phyloP scores from a whole-genome alignment of 768 basidiomycete genomes.

The Mycena chlorophos region DNA sequence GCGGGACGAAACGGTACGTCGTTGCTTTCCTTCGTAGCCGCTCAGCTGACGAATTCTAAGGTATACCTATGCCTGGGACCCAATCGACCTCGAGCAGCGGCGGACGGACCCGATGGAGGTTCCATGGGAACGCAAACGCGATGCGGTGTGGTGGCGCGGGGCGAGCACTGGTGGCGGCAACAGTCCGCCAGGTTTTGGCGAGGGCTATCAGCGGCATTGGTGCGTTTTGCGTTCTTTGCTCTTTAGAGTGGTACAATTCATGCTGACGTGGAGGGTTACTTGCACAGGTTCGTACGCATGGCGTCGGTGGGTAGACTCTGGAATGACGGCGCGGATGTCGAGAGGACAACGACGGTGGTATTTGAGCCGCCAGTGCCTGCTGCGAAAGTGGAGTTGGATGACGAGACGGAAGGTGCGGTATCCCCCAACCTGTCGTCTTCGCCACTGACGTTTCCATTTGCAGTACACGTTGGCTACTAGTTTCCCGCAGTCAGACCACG shows the following conservation, averaged over 20 bases:
- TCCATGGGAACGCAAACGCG: slow-evolving; percentile 86
- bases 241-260: background rate
- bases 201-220: slow-evolving; percentile 87
- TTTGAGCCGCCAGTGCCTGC: slow-evolving; percentile 18
- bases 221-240: slow-evolving; percentile 32
- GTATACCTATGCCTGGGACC: slow-evolving; percentile 93
- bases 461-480: no score
- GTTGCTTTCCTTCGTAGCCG: background rate
- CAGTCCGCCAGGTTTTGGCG: slow-evolving; percentile 79
- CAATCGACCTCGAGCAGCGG: slow-evolving; percentile 67
- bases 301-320: slow-evolving; percentile 44
- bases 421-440: background rate
- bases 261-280: background rate
- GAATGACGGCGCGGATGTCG: background rate
- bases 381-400: slow-evolving; percentile 36
- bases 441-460: slow-evolving; percentile 27
- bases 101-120: slow-evolving; percentile 84
- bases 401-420: slow-evolving; percentile 29
- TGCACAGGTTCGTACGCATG: slow-evolving; percentile 70
- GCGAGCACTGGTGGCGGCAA: slow-evolving; percentile 94
- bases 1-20: slow-evolving; percentile 55
- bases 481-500: no score
- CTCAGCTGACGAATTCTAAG: no score
- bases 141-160: slow-evolving; percentile 92
- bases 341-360: slow-evolving; percentile 15